A percentile compares a stretch with the other conserved stretches of the same genome.
Conservation (phyloP, 2,329 filamentous ascomycete species). For the Trichoderma sp. region DNA sequence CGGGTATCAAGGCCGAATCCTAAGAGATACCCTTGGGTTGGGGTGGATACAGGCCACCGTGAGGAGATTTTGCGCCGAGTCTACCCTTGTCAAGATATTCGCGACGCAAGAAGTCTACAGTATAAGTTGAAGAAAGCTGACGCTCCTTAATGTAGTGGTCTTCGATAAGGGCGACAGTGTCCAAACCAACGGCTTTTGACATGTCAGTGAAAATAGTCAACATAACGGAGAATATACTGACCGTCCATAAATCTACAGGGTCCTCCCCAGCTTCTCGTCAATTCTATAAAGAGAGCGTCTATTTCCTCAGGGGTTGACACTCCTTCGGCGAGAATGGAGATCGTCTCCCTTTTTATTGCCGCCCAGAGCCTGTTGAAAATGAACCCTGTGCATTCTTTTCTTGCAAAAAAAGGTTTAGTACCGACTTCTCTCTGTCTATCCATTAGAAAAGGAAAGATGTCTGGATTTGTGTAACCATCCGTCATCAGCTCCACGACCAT, state of each 20-base stretch:
- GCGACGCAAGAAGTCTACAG: background rate
- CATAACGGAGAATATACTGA: background rate
- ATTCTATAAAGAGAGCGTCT: background rate
- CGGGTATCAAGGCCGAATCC: background rate
- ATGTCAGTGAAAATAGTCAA: background rate
- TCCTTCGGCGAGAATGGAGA: background rate
- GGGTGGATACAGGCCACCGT: background rate
- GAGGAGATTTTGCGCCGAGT: background rate
- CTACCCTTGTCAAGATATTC: background rate
- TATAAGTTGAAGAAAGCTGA: background rate
- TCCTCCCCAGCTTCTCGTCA: background rate
- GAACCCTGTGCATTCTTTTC: background rate
- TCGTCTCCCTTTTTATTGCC: background rate
- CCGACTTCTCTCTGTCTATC: conserved; percentile 2
- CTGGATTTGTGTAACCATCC: background rate
- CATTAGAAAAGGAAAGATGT: conserved; percentile 3
- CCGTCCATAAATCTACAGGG: background rate
- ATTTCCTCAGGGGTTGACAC: background rate
- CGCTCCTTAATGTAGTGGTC: background rate
- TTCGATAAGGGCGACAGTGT: background rate
- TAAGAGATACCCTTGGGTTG: background rate
- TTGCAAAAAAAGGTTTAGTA: background rate
- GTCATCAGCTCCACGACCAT: background rate
- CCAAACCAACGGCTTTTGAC: background rate
- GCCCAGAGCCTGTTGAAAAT: conserved; percentile 2